Evolutionary conservation across 2,329 filamentous ascomycete genomes (phyloP), one percentile per base, ranked within the genome.

Genomic region (Periconia digitata): DNA sequence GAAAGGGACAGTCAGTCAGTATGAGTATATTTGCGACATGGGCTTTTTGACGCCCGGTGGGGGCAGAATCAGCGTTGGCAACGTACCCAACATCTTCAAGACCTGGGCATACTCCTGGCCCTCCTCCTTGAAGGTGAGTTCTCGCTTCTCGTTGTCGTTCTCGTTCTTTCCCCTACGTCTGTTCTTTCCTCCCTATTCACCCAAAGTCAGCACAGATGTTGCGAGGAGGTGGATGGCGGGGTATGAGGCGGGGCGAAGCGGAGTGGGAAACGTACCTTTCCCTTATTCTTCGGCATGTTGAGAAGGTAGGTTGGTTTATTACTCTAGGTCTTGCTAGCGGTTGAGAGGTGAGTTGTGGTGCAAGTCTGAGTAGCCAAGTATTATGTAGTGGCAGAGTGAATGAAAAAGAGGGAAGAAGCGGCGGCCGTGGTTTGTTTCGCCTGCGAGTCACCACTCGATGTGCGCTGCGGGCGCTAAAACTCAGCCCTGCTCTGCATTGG

Each of bases 201-300:
- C 3, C 10, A 15, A 5, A 39, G 54, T 64, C 47, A 69, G 60
- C 18, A 39, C 47, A 40, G 22, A 32, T 35, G 23, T 18, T 39
- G 16, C 43, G 37, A 29, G 27, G 29, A 22, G 17, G 47, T 13
- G 10, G 27, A 32, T 57, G 56, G 60, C 56, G 59, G 62, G 59
- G 56, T 58, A 58, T 50, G 49, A 53, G 50, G 60, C 49, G 61
- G 62, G 59, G 62, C 53, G 44, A 21, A 20, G 58, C 38, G 34
- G 23, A 46, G n/a, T 40, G 21, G 20, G 51, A 38, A n/a, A 62
- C 65, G 72, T 81, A 95, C 91, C 80, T 96, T 96, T 92, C 92
- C 92, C 86, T 96, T 96, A 76, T 96, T 96, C 90, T 96, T 96
- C 71, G 92, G 92, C 92, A 96, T 96, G 55, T 76, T 85, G 76